phyloP scores from a whole-genome alignment of 2,329 filamentous ascomycete genomes.

The Colletotrichum simmondsii region DNA sequence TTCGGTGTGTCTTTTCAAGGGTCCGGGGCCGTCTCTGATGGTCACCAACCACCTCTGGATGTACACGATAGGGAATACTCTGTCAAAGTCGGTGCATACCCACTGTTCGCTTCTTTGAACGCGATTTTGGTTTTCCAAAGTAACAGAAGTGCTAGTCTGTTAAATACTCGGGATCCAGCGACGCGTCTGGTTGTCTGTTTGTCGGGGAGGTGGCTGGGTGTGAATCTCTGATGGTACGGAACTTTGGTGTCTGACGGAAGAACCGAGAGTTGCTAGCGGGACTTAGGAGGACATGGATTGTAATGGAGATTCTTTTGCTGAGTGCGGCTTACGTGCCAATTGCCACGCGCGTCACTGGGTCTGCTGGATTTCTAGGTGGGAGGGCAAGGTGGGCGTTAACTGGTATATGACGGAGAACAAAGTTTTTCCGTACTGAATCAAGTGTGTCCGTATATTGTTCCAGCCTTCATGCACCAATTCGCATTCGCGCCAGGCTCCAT shows the following conservation, averaged over 20 bases:
- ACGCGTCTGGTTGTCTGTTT: not conserved
- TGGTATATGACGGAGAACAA: too few relatives aligned
- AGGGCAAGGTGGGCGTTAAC: too few relatives aligned
- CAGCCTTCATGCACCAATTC: not conserved
- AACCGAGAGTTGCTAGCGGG: not conserved
- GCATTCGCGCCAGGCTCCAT: not conserved
- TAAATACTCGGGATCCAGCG: not conserved
- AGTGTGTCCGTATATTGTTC: too few relatives aligned
- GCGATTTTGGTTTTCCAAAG: not conserved
- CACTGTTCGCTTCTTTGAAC: not conserved
- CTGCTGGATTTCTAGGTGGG: too few relatives aligned
- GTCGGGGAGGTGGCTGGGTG: not conserved
- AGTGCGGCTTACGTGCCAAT: not conserved
- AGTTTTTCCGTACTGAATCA: too few relatives aligned
- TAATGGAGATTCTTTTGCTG: not conserved
- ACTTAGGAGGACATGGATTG: not conserved
- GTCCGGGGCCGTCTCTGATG: not conserved
- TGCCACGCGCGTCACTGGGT: not conserved
- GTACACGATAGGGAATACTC: not conserved
- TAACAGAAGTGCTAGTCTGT: too few relatives aligned
- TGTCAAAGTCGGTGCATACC: too few relatives aligned
- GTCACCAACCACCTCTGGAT: not conserved
- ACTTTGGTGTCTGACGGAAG: not conserved
- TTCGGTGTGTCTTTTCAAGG: too few relatives aligned
- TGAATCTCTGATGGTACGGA: not conserved